Conservation (phyloP, 2,329 filamentous ascomycete species). For the Lachnellula occidentalis region DNA sequence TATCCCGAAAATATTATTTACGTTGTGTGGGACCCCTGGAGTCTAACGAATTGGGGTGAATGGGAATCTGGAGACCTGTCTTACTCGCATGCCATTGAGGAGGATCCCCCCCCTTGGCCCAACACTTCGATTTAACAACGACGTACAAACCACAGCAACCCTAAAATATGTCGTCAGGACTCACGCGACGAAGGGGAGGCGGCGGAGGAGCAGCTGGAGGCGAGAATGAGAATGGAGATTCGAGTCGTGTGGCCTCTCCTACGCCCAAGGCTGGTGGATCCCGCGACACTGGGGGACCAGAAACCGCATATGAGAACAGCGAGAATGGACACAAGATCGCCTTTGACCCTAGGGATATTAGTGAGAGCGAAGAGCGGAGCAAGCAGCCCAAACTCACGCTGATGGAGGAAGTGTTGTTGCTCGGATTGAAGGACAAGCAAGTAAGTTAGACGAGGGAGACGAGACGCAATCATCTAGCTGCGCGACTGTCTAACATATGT, state of each 20-base stretch:
- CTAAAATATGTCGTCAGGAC: conserved; percentile 43
- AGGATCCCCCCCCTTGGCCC: conserved; percentile 20
- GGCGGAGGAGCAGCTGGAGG: conserved; percentile 58
- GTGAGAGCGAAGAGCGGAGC: conserved; percentile 89
- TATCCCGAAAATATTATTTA: background rate
- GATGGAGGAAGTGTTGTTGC: conserved; percentile 95
- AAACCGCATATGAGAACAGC: conserved; percentile 83
- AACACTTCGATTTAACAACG: conserved; percentile 15
- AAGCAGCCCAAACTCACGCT: conserved; percentile 98
- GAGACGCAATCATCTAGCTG: conserved; percentile 4
- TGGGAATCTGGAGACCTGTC: conserved; percentile 19
- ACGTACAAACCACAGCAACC: conserved; percentile 15
- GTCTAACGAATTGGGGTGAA: conserved; percentile 11
- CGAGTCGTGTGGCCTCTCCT: conserved; percentile 61
- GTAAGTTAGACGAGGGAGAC: conserved; percentile 43
- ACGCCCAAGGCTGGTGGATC: conserved; percentile 56
- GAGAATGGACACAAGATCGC: conserved; percentile 99
- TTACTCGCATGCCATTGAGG: conserved; percentile 21
- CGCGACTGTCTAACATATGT: conserved; percentile 12
- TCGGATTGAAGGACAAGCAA: conserved; percentile 98
- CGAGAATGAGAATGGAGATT: conserved; percentile 57
- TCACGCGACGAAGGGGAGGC: conserved; percentile 63
- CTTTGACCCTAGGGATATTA: conserved; percentile 94
- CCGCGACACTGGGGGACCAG: conserved; percentile 51
- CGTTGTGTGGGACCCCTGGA: background rate